phyloP scores from a whole-genome alignment of 225 moss, liverwort and hornwort genomes.

The Anthoceros angustus region DNA sequence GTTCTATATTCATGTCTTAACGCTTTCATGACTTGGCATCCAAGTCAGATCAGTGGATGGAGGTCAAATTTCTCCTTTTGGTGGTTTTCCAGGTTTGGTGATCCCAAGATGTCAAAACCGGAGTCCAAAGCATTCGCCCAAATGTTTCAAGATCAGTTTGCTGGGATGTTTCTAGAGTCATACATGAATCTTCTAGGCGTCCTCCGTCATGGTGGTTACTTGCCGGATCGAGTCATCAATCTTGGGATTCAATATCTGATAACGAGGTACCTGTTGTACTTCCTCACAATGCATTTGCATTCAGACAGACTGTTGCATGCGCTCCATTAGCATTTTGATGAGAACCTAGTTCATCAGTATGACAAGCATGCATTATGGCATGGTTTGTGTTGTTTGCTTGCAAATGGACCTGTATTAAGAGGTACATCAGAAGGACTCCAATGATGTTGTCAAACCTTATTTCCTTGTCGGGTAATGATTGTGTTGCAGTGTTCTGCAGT shows the following conservation, averaged over 20 bases:
- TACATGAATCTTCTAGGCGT: conserved; percentile 86
- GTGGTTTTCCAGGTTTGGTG: conserved; percentile 54
- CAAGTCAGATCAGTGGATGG: background rate
- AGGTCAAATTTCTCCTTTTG: background rate
- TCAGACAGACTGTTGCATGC: no score
- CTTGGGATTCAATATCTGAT: conserved; percentile 86
- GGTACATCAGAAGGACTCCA: background rate
- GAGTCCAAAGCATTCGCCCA: conserved; percentile 96
- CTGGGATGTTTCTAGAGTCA: conserved; percentile 85
- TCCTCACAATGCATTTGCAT: background rate
- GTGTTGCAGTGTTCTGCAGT: conserved; percentile 64
- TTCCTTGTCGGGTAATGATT: background rate
- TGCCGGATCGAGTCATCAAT: conserved; percentile 96
- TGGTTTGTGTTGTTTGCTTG: background rate
- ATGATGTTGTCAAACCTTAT: background rate
- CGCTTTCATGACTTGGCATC: background rate
- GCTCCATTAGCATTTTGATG: background rate
- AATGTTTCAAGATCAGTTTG: conserved; percentile 98
- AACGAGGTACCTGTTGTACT: conserved; percentile 41
- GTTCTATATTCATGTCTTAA: background rate
- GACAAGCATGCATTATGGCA: background rate
- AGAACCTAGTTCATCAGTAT: background rate
- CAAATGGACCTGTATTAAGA: background rate
- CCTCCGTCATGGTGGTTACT: conserved; percentile 85
- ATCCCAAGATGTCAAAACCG: conserved; percentile 97